A percentile compares a stretch with the other conserved stretches of the same genome.
Evolutionary conservation across 768 basidiomycete genomes (phyloP).

Genomic region (Leccinum boreale): DNA sequence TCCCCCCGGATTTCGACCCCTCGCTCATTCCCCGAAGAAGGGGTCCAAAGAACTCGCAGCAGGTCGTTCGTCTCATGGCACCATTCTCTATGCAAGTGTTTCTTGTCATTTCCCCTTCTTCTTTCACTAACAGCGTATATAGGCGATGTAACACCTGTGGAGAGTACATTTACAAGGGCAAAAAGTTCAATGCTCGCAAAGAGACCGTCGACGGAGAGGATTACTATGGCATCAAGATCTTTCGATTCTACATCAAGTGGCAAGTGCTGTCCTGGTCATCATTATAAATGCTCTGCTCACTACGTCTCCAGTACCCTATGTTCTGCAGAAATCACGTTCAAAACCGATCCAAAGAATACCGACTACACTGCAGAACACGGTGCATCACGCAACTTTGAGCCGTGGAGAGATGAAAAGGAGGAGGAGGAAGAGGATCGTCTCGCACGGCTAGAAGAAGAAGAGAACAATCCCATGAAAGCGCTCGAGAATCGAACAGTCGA

Average conservation of each 20-base stretch:
- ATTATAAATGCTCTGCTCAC: constrained; percentile 11
- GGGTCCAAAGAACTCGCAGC: constrained; percentile 90
- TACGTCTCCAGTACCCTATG: constrained; percentile 69
- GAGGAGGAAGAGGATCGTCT: constrained; percentile 81
- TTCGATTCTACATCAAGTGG: constrained; percentile 93
- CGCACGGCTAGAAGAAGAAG: constrained; percentile 84
- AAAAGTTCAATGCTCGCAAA: constrained; percentile 99
- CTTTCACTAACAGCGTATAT: constrained; percentile 6
- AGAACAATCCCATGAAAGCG: constrained; percentile 96
- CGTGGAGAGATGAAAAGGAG: constrained; percentile 84
- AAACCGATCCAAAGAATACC: constrained; percentile 98
- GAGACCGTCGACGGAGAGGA: constrained; percentile 98
- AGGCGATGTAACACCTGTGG: constrained; percentile 96
- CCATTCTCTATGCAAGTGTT: constrained; percentile 89
- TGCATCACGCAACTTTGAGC: constrained; percentile 96
- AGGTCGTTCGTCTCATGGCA: constrained; percentile 98
- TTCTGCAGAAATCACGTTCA: constrained; percentile 98
- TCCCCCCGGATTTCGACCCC: constrained; percentile 98
- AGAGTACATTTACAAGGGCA: constrained; percentile 98
- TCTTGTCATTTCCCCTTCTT: not conserved
- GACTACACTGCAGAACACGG: constrained; percentile 94
- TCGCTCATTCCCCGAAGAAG: constrained; percentile 91
- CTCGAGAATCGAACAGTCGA: constrained; percentile 91
- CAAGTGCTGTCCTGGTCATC: constrained; percentile 30
- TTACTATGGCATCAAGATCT: constrained; percentile 97